phyloP scores from a whole-genome alignment of 192 early-diverging fungal genomes.

The Spizellomyces punctatus region DNA sequence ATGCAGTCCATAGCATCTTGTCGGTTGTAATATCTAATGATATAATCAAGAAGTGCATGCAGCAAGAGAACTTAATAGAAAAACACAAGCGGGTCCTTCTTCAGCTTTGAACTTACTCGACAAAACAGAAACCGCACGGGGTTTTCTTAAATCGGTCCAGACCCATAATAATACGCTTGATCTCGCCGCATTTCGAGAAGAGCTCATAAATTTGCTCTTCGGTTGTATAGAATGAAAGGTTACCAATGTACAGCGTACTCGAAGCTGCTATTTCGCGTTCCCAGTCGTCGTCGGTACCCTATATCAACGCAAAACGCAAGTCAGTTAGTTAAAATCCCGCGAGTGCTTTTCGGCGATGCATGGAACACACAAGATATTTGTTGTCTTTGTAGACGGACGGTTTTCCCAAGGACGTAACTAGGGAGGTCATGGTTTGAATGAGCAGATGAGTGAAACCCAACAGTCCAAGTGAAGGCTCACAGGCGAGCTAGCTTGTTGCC shows the following conservation, averaged over 20 bases:
- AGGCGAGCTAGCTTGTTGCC: no score
- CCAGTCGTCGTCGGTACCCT: constrained; percentile 35
- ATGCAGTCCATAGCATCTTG: constrained; percentile 90
- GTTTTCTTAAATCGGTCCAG: constrained; percentile 90
- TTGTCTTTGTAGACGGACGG: constrained; percentile 88
- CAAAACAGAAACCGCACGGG: constrained; percentile 99
- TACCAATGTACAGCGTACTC: constrained; percentile 93
- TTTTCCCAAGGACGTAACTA: constrained; percentile 70
- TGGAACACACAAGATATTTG: constrained; percentile 63
- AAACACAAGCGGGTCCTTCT: not conserved
- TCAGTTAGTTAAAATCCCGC: not conserved
- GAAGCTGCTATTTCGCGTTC: constrained; percentile 41
- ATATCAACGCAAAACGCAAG: not conserved
- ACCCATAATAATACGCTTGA: constrained; percentile 99
- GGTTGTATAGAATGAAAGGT: constrained; percentile 96
- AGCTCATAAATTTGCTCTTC: constrained; percentile 98
- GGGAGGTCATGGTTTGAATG: constrained; percentile 50
- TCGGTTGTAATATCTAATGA: constrained; percentile 80
- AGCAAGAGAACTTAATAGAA: constrained; percentile 8
- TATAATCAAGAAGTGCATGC: not conserved
- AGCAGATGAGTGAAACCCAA: not conserved
- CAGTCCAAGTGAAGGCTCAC: no score
- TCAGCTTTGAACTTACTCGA: constrained; percentile 70
- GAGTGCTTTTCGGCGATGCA: not conserved
- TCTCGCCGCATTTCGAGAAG: constrained; percentile 94